Base-by-base conservation (phyloP, 768 basidiomycete genomes). In the Cystoderma amianthinum region DNA sequence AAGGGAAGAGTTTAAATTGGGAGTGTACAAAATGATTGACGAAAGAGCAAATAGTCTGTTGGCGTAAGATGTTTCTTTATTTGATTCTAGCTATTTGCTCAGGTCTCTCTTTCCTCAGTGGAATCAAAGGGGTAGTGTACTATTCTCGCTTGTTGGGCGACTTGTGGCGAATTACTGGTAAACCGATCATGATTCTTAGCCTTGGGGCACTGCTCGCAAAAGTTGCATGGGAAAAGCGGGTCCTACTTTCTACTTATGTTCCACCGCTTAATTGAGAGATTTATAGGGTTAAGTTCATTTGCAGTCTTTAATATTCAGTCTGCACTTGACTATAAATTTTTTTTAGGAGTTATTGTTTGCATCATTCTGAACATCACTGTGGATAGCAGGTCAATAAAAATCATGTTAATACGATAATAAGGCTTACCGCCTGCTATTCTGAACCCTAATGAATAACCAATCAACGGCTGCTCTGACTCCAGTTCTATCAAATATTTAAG, bases 381-480 rank as follows among this genome's bases (percentile, higher is more conserved):
- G n/a, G n/a, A n/a, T n/a, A n/a, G n/a, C n/a, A n/a, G n/a, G n/a
- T n/a, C n/a, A n/a, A n/a, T n/a, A n/a, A n/a, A n/a, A n/a, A n/a
- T n/a, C n/a, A n/a, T n/a, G n/a, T n/a, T n/a, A n/a, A n/a, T n/a
- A n/a, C n/a, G n/a, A n/a, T n/a, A n/a, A n/a, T n/a, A n/a, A 43
- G 13, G 46, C 58, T 25, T 44, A 81, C 84, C 79, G 76, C 48
- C 85, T 68, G 48, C 88, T 90, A 49, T 92, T 93, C 62, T 95
- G 91, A 3, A 96, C 93, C 0, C 93, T 76, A 41, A 94, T 79
- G 56, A 95, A 95, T 19, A 98, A 56, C 94, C 94, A 98, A 54
- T 96, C 87, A 2, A 96, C 87, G 0, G 88, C 92, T 38, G 86
- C 85, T 42, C 85, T 76, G 12, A 95, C 82, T 1, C 94, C 93